Conservation (phyloP, 2,329 filamentous ascomycete genomes). For the Davidsoniella eucalypti region DNA sequence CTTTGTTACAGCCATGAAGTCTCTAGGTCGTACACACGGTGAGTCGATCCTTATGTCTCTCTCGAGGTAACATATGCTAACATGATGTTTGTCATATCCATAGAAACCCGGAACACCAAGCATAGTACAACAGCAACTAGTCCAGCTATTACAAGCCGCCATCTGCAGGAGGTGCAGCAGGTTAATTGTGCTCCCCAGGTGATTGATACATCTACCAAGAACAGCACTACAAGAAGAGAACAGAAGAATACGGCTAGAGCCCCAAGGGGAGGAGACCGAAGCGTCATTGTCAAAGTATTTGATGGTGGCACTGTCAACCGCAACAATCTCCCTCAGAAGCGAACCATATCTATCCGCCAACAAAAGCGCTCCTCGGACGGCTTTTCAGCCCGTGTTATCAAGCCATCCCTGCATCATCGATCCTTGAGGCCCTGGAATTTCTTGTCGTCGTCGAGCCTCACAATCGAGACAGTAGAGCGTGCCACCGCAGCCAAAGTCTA, state of each 20-base stretch:
- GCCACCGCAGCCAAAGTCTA: conserved; percentile 70
- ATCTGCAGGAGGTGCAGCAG: neutral
- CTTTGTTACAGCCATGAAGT: conserved; percentile 13
- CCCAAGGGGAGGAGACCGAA: too few species aligned
- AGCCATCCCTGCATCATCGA: neutral
- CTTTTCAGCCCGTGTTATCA: neutral
- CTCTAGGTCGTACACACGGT: conserved; percentile 11
- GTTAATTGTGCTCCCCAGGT: neutral
- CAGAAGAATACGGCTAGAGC: too few species aligned
- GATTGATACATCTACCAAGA: too few species aligned
- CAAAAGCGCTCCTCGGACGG: neutral
- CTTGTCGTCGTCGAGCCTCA: conserved; percentile 11
- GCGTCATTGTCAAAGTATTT: neutral
- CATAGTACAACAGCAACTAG: too few species aligned
- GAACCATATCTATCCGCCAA: too few species aligned
- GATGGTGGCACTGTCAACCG: conserved; percentile 2
- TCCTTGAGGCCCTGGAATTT: neutral
- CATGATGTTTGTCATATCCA: neutral
- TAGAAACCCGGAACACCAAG: neutral
- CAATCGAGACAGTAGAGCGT: conserved; percentile 51
- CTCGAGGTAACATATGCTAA: neutral
- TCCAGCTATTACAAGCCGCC: neutral
- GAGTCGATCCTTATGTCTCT: neutral
- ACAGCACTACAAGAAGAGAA: too few species aligned
- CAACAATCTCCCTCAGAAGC: too few species aligned